Conservation (phyloP, 768 basidiomycete genomes). For the Austroboletus festivus region DNA sequence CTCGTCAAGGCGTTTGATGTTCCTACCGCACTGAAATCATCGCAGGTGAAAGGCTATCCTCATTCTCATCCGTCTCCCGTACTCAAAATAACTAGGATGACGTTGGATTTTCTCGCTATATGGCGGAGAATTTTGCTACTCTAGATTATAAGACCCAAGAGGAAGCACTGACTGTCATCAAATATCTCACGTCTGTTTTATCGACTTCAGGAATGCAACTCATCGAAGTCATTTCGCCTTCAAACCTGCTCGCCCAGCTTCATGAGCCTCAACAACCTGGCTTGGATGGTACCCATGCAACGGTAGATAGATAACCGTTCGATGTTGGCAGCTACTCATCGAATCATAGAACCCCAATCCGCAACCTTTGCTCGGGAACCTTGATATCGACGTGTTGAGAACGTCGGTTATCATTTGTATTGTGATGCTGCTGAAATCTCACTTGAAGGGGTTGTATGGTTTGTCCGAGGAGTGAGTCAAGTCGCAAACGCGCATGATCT, state of each 20-base stretch:
- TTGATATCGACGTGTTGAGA: conserved; percentile 42
- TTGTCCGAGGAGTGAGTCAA: conserved; percentile 84
- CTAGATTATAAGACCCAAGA: conserved; percentile 96
- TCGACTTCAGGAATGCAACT: conserved; percentile 81
- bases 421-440: conserved; percentile 81
- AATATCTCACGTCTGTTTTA: conserved; percentile 68
- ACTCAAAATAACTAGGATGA: conserved; percentile 53
- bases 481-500: neutral
- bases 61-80: no score
- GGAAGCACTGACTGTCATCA: conserved; percentile 84
- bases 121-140: conserved; percentile 90
- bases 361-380: conserved; percentile 3
- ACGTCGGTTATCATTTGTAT: conserved; percentile 79
- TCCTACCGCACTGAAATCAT: conserved; percentile 48
- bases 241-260: conserved; percentile 63
- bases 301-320: conserved; percentile 3
- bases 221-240: conserved; percentile 71
- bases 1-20: conserved; percentile 84
- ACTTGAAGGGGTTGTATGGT: conserved; percentile 80
- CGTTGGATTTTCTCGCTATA: conserved; percentile 83
- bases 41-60: conserved; percentile 44
- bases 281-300: neutral
- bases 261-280: conserved; percentile 32
- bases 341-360: neutral
- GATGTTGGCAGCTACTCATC: neutral